A percentile compares a stretch with the other conserved stretches of the same genome.
Evolutionary conservation across 2,329 filamentous ascomycete genomes (phyloP).

Genomic region (Fusarium tuaranense): DNA sequence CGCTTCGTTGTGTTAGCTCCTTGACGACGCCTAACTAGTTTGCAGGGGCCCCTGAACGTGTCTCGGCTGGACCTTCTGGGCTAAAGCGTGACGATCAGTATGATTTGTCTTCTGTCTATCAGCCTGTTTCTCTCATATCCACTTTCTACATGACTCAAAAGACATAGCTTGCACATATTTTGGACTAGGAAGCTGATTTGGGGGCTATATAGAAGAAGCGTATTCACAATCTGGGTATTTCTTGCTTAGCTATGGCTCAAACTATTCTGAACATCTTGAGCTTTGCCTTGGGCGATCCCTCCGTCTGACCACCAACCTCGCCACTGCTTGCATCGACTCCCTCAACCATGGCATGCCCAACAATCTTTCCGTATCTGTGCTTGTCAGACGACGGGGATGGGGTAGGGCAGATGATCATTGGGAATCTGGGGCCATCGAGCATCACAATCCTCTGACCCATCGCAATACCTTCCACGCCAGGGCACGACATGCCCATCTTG

Average conservation of each 20-base stretch:
- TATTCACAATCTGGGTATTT: background rate
- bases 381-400: background rate
- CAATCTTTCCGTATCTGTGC: background rate
- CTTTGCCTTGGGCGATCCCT: background rate
- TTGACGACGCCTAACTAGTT: no score
- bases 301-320: background rate
- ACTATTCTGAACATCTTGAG: background rate
- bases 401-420: background rate
- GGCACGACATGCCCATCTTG: background rate
- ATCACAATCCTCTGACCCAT: background rate
- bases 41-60: background rate
- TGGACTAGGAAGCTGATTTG: background rate
- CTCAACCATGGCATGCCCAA: background rate
- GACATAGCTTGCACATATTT: background rate
- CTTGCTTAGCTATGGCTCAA: background rate
- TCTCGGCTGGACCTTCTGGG: conserved; percentile 35
- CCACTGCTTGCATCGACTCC: background rate
- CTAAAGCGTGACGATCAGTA: background rate
- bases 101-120: background rate
- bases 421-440: background rate
- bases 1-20: background rate
- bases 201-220: background rate
- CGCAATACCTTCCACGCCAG: background rate
- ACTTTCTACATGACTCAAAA: background rate
- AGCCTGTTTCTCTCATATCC: background rate